A percentile compares a stretch with the other conserved stretches of the same genome.
These are phyloP conservation scores for Colletotrichum sp. DNA, from an alignment of 2,329 filamentous ascomycete species.

Conservation along the genomic window DNA sequence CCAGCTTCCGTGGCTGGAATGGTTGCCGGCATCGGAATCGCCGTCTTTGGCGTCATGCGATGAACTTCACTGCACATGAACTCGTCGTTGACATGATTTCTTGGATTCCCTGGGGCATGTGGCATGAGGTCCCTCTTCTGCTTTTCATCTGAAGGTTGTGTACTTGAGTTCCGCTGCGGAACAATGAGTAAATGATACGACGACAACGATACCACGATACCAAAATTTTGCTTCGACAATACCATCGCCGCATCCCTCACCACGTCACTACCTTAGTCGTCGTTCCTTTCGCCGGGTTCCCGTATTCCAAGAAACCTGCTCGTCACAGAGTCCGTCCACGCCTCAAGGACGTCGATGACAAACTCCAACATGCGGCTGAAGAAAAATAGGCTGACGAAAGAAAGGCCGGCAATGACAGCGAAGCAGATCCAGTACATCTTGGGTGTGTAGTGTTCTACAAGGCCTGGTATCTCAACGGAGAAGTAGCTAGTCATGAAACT, in stretches of 20 bases:
- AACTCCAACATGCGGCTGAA: conserved; percentile 51
- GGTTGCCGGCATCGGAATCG: conserved; percentile 16
- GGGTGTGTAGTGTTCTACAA: conserved; percentile 61
- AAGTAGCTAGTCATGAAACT: conserved; percentile 79
- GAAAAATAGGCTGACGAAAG: conserved; percentile 62
- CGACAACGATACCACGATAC: not conserved
- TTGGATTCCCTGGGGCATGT: not conserved
- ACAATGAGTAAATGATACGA: not conserved
- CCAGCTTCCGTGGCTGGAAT: conserved; percentile 14
- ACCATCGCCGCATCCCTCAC: not conserved
- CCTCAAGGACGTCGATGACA: conserved; percentile 48
- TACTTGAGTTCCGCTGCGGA: not conserved
- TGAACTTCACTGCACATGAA: not conserved
- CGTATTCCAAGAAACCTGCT: not conserved
- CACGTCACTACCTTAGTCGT: not conserved
- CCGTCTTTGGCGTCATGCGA: conserved; percentile 9
- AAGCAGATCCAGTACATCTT: conserved; percentile 73
- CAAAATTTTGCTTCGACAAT: not conserved
- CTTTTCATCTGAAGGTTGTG: not conserved
- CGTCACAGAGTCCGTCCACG: conserved; percentile 26
- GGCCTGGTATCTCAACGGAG: conserved; percentile 65
- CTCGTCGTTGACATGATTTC: not conserved
- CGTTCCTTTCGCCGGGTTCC: not conserved
- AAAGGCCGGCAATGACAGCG: conserved; percentile 64
- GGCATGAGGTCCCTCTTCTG: not conserved